Percentiles rank a stretch among this genome's conserved stretches.
These are phyloP conservation scores for Heliosperma pusillum DNA, from an alignment of 148 eudicot genomes.

Conservation along the genomic window DNA sequence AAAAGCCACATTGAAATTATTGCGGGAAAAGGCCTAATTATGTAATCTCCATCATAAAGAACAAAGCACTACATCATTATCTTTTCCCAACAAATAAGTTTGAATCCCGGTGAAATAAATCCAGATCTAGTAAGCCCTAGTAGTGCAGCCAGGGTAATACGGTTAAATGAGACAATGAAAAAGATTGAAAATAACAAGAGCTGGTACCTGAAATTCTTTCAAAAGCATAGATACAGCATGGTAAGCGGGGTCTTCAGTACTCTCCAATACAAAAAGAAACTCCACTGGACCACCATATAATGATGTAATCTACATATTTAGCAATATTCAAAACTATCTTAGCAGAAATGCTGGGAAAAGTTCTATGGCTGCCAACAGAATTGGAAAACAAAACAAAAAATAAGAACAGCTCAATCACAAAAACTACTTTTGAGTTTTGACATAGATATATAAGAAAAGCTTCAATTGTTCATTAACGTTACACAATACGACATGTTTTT, in stretches of 20 bases:
- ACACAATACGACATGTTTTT: background rate
- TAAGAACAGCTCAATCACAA: background rate
- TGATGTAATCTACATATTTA: constrained; percentile 65
- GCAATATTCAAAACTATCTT: constrained; percentile 13
- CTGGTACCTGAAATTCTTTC: constrained; percentile 59
- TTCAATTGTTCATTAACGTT: background rate
- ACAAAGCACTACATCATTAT: background rate
- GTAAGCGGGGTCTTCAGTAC: constrained; percentile 86
- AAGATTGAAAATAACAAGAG: constrained; percentile 13
- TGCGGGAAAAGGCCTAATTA: background rate
- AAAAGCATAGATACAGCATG: constrained; percentile 61
- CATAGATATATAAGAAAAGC: no score
- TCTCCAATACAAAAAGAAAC: constrained; percentile 82
- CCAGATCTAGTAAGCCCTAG: background rate
- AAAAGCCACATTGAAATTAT: background rate
- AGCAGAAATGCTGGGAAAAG: constrained; percentile 7
- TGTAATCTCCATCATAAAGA: background rate
- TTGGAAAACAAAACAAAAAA: background rate
- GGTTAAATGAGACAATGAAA: background rate
- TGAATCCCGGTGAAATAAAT: background rate
- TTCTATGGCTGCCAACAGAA: no score
- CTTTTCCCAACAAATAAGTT: background rate
- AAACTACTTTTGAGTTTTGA: no score
- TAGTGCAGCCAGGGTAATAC: background rate
- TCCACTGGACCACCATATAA: constrained; percentile 84